These are phyloP conservation scores for Podospora didyma DNA, from an alignment of 495 filamentous ascomycete genomes.

Conservation along the genomic window DNA sequence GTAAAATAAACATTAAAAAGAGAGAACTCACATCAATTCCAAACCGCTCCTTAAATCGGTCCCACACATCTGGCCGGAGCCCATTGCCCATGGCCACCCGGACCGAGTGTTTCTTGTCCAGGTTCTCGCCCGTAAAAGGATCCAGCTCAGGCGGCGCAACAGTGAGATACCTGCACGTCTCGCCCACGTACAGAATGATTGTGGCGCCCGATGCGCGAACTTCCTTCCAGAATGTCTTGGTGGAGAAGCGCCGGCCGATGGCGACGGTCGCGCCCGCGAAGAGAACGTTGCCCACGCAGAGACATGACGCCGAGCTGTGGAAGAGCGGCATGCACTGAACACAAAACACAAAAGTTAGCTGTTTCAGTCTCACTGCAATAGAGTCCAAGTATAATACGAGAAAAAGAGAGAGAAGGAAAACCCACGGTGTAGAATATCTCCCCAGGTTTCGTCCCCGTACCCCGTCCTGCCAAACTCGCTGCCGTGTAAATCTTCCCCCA, in stretches of 20 bases:
- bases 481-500: conserved; percentile 64
- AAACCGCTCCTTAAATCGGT: conserved; percentile 80
- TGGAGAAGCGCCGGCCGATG: conserved; percentile 77
- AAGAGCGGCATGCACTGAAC: conserved; percentile 94
- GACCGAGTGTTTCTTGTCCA: conserved; percentile 74
- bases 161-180: conserved; percentile 88
- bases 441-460: conserved; percentile 45
- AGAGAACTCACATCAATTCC: conserved; percentile 51
- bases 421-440: conserved; percentile 80
- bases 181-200: conserved; percentile 90
- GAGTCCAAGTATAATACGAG: no score
- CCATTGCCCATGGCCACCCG: conserved; percentile 85
- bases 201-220: conserved; percentile 68
- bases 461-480: conserved; percentile 49
- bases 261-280: conserved; percentile 58
- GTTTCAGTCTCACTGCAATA: no score
- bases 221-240: conserved; percentile 77
- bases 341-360: no score
- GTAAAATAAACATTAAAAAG: neutral
- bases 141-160: conserved; percentile 63
- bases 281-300: conserved; percentile 61
- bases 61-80: conserved; percentile 88
- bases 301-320: conserved; percentile 72
- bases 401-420: neutral
- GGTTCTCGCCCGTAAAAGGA: conserved; percentile 59